Base-by-base conservation (phyloP, 2,329 filamentous ascomycete genomes). In the Macrophomina phaseolina region DNA sequence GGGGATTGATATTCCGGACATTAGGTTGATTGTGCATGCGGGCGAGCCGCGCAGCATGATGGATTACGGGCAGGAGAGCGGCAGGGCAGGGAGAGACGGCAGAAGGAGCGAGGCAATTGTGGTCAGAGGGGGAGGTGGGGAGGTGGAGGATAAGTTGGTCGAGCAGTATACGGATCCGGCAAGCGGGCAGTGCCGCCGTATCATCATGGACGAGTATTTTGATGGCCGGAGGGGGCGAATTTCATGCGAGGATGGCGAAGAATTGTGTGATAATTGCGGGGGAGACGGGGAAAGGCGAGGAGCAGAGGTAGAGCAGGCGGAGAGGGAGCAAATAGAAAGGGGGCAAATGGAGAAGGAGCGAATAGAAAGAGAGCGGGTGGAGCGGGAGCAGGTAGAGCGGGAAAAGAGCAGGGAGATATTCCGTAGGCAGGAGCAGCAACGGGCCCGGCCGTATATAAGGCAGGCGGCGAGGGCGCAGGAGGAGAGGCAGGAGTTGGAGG, bases 1-100 rank as follows among this genome's bases (percentile, higher is more conserved):
- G 12, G 51, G 32, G 11, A 53, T 53, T 30, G 51, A 53, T 18
- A 36, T 53, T 12, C 51, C 14, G 11, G 28, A 32, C 4, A 11
- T 53, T 32, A 12, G 51, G 28, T 12, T 18, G 1, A n/a, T 53
- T 4, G 30, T 53, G 3, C 28, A 53, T 14, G 51, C 51, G 51
- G 51, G 12, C 11, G 5, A 36, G 51, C 51, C 51, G 51, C 28
- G 28, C 7, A 32, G 3, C 2, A 16, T 53, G 0, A 8, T 53
- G 1, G 51, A 53, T 12, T 53, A 53, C 51, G 51, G 51, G 14
- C 14, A 53, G 30, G 14, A 53, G 51, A 53, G 51, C 51, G 51
- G 51, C 5, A 53, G 30, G 28, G 51, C 30, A 28, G 51, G 14
- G 30, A 53, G 51, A n/a, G 51, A 53, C 14, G 28, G 51, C 16